Conservation (phyloP, 176 grass and related monocot species). For the Rhynchospora breviuscula region DNA sequence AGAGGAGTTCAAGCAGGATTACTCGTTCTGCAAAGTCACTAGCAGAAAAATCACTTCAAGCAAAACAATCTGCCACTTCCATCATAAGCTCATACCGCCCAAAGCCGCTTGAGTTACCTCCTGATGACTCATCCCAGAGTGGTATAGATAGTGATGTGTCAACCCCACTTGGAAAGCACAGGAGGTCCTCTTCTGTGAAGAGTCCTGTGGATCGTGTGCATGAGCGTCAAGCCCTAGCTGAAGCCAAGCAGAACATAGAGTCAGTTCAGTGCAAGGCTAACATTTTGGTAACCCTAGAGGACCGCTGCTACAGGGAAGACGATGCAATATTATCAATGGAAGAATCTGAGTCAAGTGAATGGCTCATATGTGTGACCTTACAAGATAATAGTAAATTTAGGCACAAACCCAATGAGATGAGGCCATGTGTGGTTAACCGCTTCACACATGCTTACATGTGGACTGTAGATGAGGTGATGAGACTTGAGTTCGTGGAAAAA, state of each 20-base stretch:
- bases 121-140: slow-evolving; percentile 50
- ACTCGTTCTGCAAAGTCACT: slow-evolving; percentile 25
- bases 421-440: slow-evolving; percentile 65
- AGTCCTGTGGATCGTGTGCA: slow-evolving; percentile 54
- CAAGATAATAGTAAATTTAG: slow-evolving; percentile 42
- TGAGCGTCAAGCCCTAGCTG: slow-evolving; percentile 54
- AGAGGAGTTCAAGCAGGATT: slow-evolving; percentile 51
- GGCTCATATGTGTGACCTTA: slow-evolving; percentile 74
- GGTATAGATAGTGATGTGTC: slow-evolving; percentile 75
- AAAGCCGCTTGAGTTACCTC: slow-evolving; percentile 55
- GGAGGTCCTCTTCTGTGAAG: slow-evolving; percentile 44
- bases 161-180: slow-evolving; percentile 52
- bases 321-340: slow-evolving; percentile 61
- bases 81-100: slow-evolving; percentile 32
- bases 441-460: slow-evolving; percentile 85
- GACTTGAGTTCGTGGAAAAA: slow-evolving; percentile 74
- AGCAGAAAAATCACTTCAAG: slow-evolving; percentile 15
- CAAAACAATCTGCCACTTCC: background rate
- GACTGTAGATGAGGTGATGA: slow-evolving; percentile 70
- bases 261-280: slow-evolving; percentile 55
- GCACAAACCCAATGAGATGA: slow-evolving; percentile 60
- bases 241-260: slow-evolving; percentile 72
- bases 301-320: slow-evolving; percentile 86
- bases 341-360: slow-evolving; percentile 50
- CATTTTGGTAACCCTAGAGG: slow-evolving; percentile 52